Evolutionary conservation across 352 stramenopile genomes (phyloP), one percentile per base, ranked within the genome.

Genomic region (Nothophytophthora sp.): DNA sequence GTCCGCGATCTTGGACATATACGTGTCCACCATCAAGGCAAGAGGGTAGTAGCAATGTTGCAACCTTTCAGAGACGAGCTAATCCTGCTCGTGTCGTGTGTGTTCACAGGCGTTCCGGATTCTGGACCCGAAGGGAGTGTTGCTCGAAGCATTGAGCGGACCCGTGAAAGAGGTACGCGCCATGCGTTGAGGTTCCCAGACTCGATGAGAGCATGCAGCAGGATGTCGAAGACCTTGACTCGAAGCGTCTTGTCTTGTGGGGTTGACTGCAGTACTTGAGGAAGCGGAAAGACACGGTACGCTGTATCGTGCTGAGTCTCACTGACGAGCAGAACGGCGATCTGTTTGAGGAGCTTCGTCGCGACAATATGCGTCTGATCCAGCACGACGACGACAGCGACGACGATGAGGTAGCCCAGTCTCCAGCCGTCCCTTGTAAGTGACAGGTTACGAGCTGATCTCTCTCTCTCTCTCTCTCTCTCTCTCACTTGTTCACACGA

Each of bases 21-120:
- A 99, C 70, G 97, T 99, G 36, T 91, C 86, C 28, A 98, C 92
- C 2, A 99, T 99, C 52, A 98, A 97, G 65, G 78, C 86, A 59
- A 5, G 30, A 13, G 5, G 6, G 15, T 23, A 44, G 12, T 5
- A 15, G 8, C 19, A 10, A 12, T 24, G 16, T n/a, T n/a, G 11
- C 23, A 46, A 5, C n/a, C 22, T 3, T 39, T n/a, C n/a, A 23
- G 6, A 15, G 7, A 24, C 8, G 15, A 57, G 23, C 20, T 41
- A 39, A 39, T 10, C 18, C 18, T 35, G 9, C 20, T 51, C 6
- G 24, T 38, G 28, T 18, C 43, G 15, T 0, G 27, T 56, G 22
- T 28, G n/a, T n/a, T n/a, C 7, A 11, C 20, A 89, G 80, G 82
- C 81, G 5, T 88, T 99, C 28, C 87, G 90, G n/a, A 76, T 97